These are phyloP conservation scores for Chlorella sp. DNA, from an alignment of 139 green algal species.

Conservation along the genomic window DNA sequence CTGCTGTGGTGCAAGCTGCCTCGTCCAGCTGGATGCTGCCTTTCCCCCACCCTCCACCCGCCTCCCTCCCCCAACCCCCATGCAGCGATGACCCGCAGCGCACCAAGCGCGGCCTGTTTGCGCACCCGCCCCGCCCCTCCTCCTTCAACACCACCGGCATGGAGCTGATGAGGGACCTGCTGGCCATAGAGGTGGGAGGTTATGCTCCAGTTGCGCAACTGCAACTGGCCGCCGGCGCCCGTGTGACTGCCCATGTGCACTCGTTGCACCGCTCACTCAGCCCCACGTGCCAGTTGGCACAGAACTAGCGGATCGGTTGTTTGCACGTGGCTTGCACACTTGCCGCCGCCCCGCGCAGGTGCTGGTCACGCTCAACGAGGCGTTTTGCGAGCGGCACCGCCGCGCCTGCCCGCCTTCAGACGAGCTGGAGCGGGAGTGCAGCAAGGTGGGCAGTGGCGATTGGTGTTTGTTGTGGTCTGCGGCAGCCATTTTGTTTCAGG, in stretches of 20 bases:
- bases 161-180: conserved; percentile 66
- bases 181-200: conserved; percentile 45
- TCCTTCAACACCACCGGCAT: conserved; percentile 26
- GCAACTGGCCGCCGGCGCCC: not conserved
- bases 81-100: not conserved
- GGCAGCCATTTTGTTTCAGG: no score
- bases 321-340: no score
- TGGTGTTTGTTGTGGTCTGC: no score
- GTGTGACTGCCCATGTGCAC: no score
- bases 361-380: conserved; percentile 75
- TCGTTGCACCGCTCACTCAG: no score
- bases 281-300: no score
- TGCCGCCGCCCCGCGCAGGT: not conserved
- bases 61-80: not conserved
- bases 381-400: conserved; percentile 80
- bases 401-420: conserved; percentile 61
- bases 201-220: not conserved
- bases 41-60: not conserved
- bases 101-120: conserved; percentile 57
- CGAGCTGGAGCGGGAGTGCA: conserved; percentile 70
- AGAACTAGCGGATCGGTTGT: no score
- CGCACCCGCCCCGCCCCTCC: conserved; percentile 52
- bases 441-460: conserved; percentile 31
- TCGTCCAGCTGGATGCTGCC: no score
- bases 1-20: no score